Evolutionary conservation across 768 basidiomycete genomes (phyloP), one percentile per base, ranked within the genome.

Genomic region (Amanita fuliginea): DNA sequence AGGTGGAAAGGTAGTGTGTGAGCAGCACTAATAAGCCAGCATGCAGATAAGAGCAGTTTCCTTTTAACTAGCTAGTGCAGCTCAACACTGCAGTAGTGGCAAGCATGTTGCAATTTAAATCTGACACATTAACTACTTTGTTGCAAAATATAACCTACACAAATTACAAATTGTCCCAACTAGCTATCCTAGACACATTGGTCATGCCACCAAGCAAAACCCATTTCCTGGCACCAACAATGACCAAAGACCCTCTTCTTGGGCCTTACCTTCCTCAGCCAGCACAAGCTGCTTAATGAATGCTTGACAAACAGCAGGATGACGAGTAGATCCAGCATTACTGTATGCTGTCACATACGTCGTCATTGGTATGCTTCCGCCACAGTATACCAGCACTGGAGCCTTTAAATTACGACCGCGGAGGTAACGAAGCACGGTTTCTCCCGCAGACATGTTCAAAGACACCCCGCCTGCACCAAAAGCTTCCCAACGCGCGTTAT

Each of bases 401-500:
- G 57, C 49, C 6, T 41, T 26, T 42, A 51, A 58, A 5, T 42
- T 36, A 6, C 53, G 55, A 11, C 56, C 55, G 7, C 62, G 62
- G 19, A 64, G 52, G 46, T 57, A 62, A 1, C 59, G 55, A 6
- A 64, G 34, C 13, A 62, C 57, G 18, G 50, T 56, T 49, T 64
- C 58, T n/a, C 63, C 63, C 6, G 60, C 62, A 8, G 57, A 35
- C 22, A 58, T 30, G 35, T 60, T 62, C 32, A 58, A 28, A 33
- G 55, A 55, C 26, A 30, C 24, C 24, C 40, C 46, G 9, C 32
- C 13, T 13, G 22, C 4, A 1, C 32, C 44, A 7, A 30, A 19
- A 3, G 35, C 30, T 46, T 64, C 63, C 24, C 52, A 49, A 3
- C 65, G 59, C 21, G 52, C 52, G 44, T 67, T 64, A 19, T 65